Evolutionary conservation across 2,329 filamentous ascomycete species (phyloP).

Genomic region (Botryosphaeria dothidea): DNA sequence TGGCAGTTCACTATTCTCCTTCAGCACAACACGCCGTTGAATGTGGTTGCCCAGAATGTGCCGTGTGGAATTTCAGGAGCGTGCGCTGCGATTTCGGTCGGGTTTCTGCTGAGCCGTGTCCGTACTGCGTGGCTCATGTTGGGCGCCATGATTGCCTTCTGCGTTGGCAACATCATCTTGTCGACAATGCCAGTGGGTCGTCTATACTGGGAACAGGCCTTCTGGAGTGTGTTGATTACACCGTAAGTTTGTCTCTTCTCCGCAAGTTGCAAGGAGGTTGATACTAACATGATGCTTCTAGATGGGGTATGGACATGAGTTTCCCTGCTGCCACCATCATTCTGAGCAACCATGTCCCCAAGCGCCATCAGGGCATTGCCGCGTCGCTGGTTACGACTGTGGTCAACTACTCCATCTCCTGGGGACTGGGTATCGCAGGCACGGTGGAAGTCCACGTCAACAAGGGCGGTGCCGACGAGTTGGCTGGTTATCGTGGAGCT

Average conservation of each 20-base stretch:
- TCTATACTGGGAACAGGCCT: conserved; percentile 45
- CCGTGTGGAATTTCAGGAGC: conserved; percentile 33
- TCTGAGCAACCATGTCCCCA: conserved; percentile 38
- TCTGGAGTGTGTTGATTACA: conserved; percentile 34
- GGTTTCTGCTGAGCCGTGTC: conserved; percentile 32
- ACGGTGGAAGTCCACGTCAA: conserved; percentile 44
- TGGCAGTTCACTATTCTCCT: conserved; percentile 31
- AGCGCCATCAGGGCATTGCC: conserved; percentile 44
- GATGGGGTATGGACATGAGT: conserved; percentile 44
- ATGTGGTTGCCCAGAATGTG: conserved; percentile 28
- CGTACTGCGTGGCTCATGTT: conserved; percentile 34
- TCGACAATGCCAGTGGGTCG: conserved; percentile 43
- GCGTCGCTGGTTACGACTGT: conserved; percentile 43
- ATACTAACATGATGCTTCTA: background rate
- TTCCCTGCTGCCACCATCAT: conserved; percentile 45
- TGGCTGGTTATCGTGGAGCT: conserved; percentile 41
- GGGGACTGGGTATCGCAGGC: conserved; percentile 45
- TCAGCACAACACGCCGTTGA: conserved; percentile 29
- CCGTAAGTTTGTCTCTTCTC: conserved; percentile 21
- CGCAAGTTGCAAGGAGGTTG: too few relatives aligned
- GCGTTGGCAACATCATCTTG: conserved; percentile 40
- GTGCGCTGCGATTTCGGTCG: conserved; percentile 35
- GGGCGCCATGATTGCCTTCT: conserved; percentile 33
- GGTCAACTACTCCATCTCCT: conserved; percentile 45
- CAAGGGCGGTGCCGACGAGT: conserved; percentile 33